These are phyloP conservation scores for Luffa acutangula DNA, from an alignment of 306 rosid genomes.

Conservation along the genomic window DNA sequence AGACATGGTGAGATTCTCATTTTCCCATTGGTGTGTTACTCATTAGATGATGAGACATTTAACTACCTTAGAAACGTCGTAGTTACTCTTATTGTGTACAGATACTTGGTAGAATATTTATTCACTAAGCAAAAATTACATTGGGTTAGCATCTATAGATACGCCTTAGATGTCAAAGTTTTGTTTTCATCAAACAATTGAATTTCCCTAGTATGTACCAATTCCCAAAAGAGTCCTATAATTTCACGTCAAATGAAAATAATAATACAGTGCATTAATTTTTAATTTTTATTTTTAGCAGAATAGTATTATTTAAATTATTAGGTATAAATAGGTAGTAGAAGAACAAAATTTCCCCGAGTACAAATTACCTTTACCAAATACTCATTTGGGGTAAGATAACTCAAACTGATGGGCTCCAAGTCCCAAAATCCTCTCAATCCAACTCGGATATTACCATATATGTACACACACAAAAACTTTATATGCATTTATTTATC, in stretches of 20 bases:
- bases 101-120: no score
- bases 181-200: no score
- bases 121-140: no score
- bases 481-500: not conserved
- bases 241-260: no score
- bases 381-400: not conserved
- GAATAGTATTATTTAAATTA: not conserved
- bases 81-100: not conserved
- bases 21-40: no score
- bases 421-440: not conserved
- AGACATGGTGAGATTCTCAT: not conserved
- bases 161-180: no score
- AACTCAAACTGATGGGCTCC: not conserved
- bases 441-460: not conserved
- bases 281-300: no score
- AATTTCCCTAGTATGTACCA: no score
- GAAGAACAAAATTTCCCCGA: not conserved
- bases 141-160: no score
- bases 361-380: not conserved
- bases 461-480: not conserved
- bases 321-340: not conserved
- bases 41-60: no score
- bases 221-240: no score
- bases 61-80: not conserved
- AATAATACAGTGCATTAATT: no score